Evolutionary conservation across 805 yeast genomes (phyloP), one percentile per base, ranked within the genome.

Genomic region (Saturnispora bothae): DNA sequence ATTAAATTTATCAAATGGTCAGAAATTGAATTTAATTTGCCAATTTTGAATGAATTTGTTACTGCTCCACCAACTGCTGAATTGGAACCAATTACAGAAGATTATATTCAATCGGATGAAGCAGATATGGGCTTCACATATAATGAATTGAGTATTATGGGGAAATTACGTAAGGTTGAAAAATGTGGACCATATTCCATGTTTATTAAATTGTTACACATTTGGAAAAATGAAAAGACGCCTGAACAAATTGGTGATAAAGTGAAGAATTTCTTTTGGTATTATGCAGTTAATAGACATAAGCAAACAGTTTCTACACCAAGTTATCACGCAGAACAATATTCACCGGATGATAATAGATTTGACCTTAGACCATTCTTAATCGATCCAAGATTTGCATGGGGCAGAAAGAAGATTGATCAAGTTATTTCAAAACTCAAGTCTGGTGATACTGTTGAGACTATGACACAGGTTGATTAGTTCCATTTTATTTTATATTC

Each of bases 281-380:
- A 73, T 56, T 94, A 92, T 60, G 95, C 96, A 4, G 74, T 92
- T 41, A 92, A 92, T 59, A 76, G 99, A 52, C 99, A 92, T 60
- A 92, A 92, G 61, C 92, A 84, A 77, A 92, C 98, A 1, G 88
- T 89, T n/a, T 69, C 88, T 57, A 92, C 99, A 0, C 99, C 99
- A 12, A 73, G 94, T 27, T 92, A 92, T 54, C 98, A 92, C 52
- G 99, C 98, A 0, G 99, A 92, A 57, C 94, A 84, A 52, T 92
- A 92, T 55, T 88, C 97, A 3, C 96, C 98, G 1, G 99, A 92
- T 59, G 99, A 92, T 59, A 92, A 92, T 57, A 70, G 99, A 51
- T 92, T 83, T 59, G 99, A 92, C 57, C 65, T 94, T 52, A 70
- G 99, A 48, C 99, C 98, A n/a, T 86, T 92, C 59, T 66, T 94